Evolutionary conservation across 1,284 basidiomycete genomes (phyloP), one percentile per base, ranked within the genome.

Genomic region (Irpex lacteus): DNA sequence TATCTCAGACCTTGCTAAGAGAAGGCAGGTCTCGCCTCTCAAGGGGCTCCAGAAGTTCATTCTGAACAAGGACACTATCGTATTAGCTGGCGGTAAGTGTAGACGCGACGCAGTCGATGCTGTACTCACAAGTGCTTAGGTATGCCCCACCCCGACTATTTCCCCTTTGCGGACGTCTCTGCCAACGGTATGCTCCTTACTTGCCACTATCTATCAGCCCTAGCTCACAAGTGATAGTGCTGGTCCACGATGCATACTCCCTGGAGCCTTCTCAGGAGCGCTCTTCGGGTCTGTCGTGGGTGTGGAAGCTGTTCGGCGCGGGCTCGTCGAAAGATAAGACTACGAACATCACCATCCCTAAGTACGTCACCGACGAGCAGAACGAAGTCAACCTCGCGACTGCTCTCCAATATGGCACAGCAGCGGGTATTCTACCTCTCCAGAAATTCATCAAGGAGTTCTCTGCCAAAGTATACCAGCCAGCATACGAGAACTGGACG

Each of bases 371-470:
- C 52, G 44, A 60, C 65, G 68, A 75, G 11, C 71, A 78, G 5
- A 80, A 80, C 5, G 84, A 85, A 32, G 73, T 94, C 49, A 88
- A 90, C 72, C 80, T 96, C 5, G 80, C 87, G 0, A 79, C 78
- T 7, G 82, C 87, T 13, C 80, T 96, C 36, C 94, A 96, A 75
- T 96, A 95, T 70, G 83, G 87, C n/a, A 76, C 81, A 37, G 84
- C 87, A 0, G 78, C 75, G 4, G 90, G 89, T 6, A 67, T 86
- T 19, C 77, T 81, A 0, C 77, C 82, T 60, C 78, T 90, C 2
- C 79, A 82, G 65, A 71, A 76, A 18, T 82, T 90, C 67, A 73
- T 88, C 59, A 75, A 82, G 58, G 82, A 89, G 50, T 90, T 93
- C 70, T 82, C 85, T 3, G 73, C 70, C 52, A 84, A 81, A 62